These are phyloP conservation scores for Xenosphaeropsis pyriputrescens DNA, from an alignment of 2,329 filamentous ascomycete species.

Conservation along the genomic window DNA sequence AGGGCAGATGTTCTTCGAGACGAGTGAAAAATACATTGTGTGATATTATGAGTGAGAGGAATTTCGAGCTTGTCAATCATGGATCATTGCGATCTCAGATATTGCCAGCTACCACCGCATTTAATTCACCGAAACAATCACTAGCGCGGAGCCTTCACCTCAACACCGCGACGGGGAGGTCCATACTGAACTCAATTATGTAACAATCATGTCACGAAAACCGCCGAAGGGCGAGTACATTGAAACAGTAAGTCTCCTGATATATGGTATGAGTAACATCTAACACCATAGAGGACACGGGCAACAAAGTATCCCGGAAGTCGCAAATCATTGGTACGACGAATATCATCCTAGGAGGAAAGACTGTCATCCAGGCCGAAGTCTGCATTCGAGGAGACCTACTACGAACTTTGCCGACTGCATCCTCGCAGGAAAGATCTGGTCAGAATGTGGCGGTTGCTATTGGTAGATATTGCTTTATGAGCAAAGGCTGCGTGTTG, in stretches of 20 bases:
- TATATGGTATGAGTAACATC: neutral
- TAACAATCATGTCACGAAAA: conserved; percentile 52
- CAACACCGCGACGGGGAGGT: neutral
- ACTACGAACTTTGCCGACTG: conserved; percentile 37
- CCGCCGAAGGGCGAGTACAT: conserved; percentile 85
- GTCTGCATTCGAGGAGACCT: conserved; percentile 90
- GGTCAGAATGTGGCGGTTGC: conserved; percentile 46
- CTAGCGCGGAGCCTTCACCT: neutral
- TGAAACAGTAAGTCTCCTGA: conserved; percentile 58
- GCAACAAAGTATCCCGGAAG: conserved; percentile 94
- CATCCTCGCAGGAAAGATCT: conserved; percentile 17
- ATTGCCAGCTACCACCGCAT: neutral
- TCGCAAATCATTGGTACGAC: conserved; percentile 87
- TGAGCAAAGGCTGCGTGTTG: conserved; percentile 64
- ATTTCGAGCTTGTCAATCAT: no score
- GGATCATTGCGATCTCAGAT: neutral
- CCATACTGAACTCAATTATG: neutral
- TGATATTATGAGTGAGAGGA: no score
- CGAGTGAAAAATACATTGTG: no score
- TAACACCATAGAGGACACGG: conserved; percentile 56
- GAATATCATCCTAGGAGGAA: conserved; percentile 94
- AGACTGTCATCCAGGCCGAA: conserved; percentile 89
- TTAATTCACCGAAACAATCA: neutral
- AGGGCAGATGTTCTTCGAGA: no score
- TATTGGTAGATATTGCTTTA: conserved; percentile 83